A percentile compares a stretch with the other conserved stretches of the same genome.
phyloP scores from a whole-genome alignment of 441 rosid species.

The Pelargonium citronellum region DNA sequence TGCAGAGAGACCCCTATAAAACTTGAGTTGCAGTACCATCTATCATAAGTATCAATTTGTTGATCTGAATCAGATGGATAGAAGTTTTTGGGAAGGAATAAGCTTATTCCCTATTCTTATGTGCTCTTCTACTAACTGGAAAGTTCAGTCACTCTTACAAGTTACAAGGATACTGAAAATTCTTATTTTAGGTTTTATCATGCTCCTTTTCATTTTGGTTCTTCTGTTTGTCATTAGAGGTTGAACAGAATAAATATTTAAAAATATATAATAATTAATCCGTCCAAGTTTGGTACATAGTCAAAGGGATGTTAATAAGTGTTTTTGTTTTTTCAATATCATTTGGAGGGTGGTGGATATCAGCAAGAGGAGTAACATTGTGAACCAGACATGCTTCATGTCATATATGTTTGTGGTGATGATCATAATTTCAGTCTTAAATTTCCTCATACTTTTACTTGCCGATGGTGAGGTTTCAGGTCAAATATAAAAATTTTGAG shows the following conservation, averaged over 20 bases:
- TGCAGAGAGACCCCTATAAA: too few species aligned
- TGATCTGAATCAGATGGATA: not conserved
- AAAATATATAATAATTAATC: too few species aligned
- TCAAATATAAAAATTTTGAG: constrained; percentile 65
- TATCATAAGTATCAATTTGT: not conserved
- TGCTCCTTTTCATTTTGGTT: not conserved
- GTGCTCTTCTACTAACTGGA: not conserved
- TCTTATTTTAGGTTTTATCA: not conserved
- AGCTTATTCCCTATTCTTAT: not conserved
- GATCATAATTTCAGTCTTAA: not conserved
- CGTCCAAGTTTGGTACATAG: not conserved
- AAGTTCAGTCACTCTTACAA: not conserved
- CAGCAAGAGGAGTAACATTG: not conserved
- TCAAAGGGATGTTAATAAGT: not conserved
- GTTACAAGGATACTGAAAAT: not conserved
- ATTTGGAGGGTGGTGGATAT: not conserved
- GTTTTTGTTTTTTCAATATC: not conserved
- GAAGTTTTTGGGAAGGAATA: not conserved
- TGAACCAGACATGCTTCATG: not conserved
- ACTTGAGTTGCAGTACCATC: not conserved
- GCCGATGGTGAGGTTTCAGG: constrained; percentile 41
- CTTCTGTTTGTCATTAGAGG: not conserved
- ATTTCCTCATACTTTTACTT: not conserved
- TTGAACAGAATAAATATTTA: not conserved
- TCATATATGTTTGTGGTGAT: not conserved